Percentiles rank a stretch among this genome's conserved stretches.
phyloP scores from a whole-genome alignment of 768 basidiomycete species.

The Daedaleopsis sinensis region DNA sequence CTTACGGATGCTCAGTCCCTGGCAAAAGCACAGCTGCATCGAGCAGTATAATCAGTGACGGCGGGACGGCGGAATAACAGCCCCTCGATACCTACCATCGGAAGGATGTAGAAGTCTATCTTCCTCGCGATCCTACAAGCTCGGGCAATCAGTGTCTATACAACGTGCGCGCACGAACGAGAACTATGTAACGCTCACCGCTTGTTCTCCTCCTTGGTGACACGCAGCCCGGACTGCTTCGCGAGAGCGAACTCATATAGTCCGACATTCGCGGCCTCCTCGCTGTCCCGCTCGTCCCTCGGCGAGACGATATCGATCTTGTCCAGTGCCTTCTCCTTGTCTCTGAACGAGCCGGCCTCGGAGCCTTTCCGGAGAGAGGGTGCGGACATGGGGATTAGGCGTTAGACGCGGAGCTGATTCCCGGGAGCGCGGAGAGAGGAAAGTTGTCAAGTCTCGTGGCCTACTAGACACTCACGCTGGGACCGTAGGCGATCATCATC shows the following conservation, averaged over 20 bases:
- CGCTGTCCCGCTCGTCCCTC: conserved; percentile 1
- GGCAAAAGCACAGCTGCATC: conserved; percentile 30
- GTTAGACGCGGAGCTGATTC: not conserved
- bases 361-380: conserved; percentile 4
- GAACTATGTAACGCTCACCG: not conserved
- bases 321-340: conserved; percentile 1
- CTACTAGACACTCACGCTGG: no score
- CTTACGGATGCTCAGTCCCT: conserved; percentile 31
- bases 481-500: no score
- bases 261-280: conserved; percentile 17
- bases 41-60: not conserved
- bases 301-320: not conserved
- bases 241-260: conserved; percentile 22
- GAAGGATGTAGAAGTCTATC: conserved; percentile 34
- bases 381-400: not conserved
- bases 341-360: conserved; percentile 3
- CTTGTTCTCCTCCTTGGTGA: conserved; percentile 12
- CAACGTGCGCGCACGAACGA: no score
- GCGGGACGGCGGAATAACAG: not conserved
- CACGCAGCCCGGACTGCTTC: conserved; percentile 14
- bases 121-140: conserved; percentile 21
- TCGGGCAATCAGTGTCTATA: not conserved
- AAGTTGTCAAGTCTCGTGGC: not conserved
- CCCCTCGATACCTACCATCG: conserved; percentile 12
- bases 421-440: not conserved